These are phyloP conservation scores for Pichia kudriavzevii DNA, from an alignment of 1,139 yeast genomes.

Conservation along the genomic window DNA sequence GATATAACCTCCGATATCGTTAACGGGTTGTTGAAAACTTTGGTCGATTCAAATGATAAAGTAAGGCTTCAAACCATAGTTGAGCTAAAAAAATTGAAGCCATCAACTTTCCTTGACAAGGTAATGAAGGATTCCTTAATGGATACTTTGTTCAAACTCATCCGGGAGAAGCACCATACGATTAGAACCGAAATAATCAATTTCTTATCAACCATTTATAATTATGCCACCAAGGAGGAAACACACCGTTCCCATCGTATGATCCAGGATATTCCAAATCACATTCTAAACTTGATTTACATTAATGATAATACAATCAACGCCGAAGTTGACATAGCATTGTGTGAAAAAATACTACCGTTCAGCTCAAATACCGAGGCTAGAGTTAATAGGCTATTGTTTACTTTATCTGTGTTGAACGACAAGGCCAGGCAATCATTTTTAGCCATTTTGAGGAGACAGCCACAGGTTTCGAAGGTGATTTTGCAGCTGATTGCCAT, in stretches of 20 bases:
- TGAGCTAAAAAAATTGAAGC: conserved; percentile 17
- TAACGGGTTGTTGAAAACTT: conserved; percentile 56
- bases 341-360: conserved; percentile 59
- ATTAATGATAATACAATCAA: conserved; percentile 68
- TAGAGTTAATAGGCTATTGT: conserved; percentile 49
- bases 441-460: conserved; percentile 61
- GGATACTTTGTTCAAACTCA: conserved; percentile 49
- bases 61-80: conserved; percentile 60
- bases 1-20: conserved; percentile 48
- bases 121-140: conserved; percentile 41
- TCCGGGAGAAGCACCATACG: conserved; percentile 60
- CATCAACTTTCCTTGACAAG: conserved; percentile 30
- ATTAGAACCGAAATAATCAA: conserved; percentile 59
- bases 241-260: conserved; percentile 29
- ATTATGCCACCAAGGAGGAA: conserved; percentile 20
- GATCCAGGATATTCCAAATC: conserved; percentile 56
- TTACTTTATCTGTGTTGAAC: conserved; percentile 42
- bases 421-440: conserved; percentile 58
- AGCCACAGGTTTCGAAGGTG: conserved; percentile 47
- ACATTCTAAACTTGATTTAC: conserved; percentile 59
- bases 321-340: conserved; percentile 53
- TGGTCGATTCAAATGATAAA: conserved; percentile 68
- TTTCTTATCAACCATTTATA: conserved; percentile 49
- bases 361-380: conserved; percentile 32
- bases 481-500: conserved; percentile 32